Evolutionary conservation across 805 yeast species (phyloP), one percentile per base, ranked within the genome.

Genomic region (Lipomyces sp.): DNA sequence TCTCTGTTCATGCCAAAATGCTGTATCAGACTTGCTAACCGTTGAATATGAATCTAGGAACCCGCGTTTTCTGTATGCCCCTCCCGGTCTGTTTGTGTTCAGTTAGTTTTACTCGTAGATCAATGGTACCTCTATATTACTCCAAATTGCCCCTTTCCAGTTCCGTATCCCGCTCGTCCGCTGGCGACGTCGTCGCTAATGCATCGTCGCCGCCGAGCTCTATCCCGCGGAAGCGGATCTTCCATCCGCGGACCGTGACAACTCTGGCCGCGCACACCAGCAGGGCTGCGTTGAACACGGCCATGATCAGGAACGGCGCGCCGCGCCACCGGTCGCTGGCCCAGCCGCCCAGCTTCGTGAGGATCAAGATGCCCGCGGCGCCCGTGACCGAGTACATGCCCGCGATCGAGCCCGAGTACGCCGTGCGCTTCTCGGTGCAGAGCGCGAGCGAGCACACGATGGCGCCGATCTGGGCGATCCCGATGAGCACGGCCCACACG

Each of bases 311-410:
- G 59, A 84, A 83, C 3, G 89, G 86, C 0, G 79, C 77, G 34
- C 78, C 75, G 22, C 74, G 66, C 78, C 81, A 79, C 33, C 57
- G 45, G 14, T 18, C 87, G 22, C 83, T 77, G 57, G 79, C 68
- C 14, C 68, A 61, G 3, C 89, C 89, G 4, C 89, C 90, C 8
- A 81, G 32, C 60, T 78, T 79, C 32, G 82, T 76, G 26, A 83
- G 68, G 1, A 81, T 45, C 49, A 84, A 67, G 24, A 83, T 81
- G 2, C 91, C 91, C 6, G 81, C 44, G 0, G 86, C 86, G 16
- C 88, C 89, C 57, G 76, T 70, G 47, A 84, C 74, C n/a, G 83
- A 76, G 63, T 80, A 82, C 11, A 82, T 77, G 5, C 91, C 91
- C 43, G 83, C 76, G 36, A 84, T 74, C 2, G 84, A 73, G n/a